Percentiles rank a stretch among this genome's conserved stretches.
These are phyloP conservation scores for Podaxis mareebaensis DNA, from an alignment of 768 basidiomycete genomes.

Conservation along the genomic window DNA sequence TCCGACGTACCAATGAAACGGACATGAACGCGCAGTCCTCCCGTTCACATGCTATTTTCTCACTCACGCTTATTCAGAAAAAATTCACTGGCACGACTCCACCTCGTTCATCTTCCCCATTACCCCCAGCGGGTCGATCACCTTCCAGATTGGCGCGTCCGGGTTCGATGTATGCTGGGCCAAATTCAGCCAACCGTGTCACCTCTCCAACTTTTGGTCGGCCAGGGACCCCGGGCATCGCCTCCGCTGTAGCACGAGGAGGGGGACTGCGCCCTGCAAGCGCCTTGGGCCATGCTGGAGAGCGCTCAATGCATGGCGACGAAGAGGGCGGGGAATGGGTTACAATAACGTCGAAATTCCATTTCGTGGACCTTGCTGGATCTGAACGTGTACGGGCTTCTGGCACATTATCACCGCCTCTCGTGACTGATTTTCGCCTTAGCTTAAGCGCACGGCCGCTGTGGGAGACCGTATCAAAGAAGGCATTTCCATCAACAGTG, in stretches of 20 bases:
- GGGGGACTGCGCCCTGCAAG: slow-evolving; percentile 70
- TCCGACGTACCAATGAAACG: slow-evolving; percentile 94
- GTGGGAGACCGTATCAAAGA: slow-evolving; percentile 96
- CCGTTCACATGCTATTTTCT: slow-evolving; percentile 98
- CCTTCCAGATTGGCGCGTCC: slow-evolving; percentile 78
- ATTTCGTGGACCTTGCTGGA: slow-evolving; percentile 97
- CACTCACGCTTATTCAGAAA: slow-evolving; percentile 90
- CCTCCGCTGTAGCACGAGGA: slow-evolving; percentile 69
- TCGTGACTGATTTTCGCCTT: slow-evolving; percentile 21
- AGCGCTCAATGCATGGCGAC: slow-evolving; percentile 45
- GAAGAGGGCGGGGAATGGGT: slow-evolving; percentile 82
- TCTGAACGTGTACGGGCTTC: slow-evolving; percentile 76
- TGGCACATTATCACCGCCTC: slow-evolving; percentile 8
- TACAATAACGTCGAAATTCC: slow-evolving; percentile 92
- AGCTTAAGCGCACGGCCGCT: slow-evolving; percentile 96
- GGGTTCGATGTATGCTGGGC: slow-evolving; percentile 67
- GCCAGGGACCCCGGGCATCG: slow-evolving; percentile 79
- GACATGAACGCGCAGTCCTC: slow-evolving; percentile 99
- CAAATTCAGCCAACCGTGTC: slow-evolving; percentile 50
- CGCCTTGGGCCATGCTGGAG: slow-evolving; percentile 70
- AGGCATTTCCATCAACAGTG: slow-evolving; percentile 98
- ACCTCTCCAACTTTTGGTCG: slow-evolving; percentile 78
- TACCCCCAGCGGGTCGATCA: slow-evolving; percentile 70
- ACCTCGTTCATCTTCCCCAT: slow-evolving; percentile 76
- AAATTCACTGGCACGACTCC: slow-evolving; percentile 72